Conservation (phyloP, 495 filamentous ascomycete species). For the Evansstolkia leycettana region DNA sequence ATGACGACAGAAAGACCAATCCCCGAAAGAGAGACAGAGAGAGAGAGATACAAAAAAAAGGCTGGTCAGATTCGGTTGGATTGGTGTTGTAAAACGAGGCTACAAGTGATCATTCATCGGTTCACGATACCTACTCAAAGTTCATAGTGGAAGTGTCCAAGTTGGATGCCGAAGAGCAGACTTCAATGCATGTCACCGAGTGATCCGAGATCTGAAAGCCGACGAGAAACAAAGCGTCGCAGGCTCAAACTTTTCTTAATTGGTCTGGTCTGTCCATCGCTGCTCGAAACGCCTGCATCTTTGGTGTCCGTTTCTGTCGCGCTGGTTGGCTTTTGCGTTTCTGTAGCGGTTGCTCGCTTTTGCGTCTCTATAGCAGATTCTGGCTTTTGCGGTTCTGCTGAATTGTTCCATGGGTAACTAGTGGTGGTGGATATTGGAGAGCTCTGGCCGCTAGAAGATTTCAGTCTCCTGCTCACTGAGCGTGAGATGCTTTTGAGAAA, state of each 20-base stretch:
- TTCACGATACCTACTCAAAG: not conserved
- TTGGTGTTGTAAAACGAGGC: too few relatives aligned
- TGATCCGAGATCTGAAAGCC: constrained; percentile 2
- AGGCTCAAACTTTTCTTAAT: constrained; percentile 9
- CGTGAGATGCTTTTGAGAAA: constrained; percentile 23
- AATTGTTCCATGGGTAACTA: constrained; percentile 8
- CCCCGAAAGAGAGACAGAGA: too few relatives aligned
- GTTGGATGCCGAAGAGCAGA: not conserved
- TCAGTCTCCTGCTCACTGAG: constrained; percentile 24
- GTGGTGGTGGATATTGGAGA: constrained; percentile 13
- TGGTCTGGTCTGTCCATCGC: constrained; percentile 1
- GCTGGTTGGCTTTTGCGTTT: not conserved
- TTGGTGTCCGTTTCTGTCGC: not conserved
- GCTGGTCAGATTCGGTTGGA: too few relatives aligned
- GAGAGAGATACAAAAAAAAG: too few relatives aligned
- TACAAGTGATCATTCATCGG: too few relatives aligned
- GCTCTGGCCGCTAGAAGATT: constrained; percentile 19
- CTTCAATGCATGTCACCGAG: constrained; percentile 1
- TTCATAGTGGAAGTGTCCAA: not conserved
- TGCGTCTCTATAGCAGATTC: not conserved
- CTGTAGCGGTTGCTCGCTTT: too few relatives aligned
- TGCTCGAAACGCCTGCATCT: constrained; percentile 1
- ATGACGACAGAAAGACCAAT: too few relatives aligned
- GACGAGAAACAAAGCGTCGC: constrained; percentile 12
- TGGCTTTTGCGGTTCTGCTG: not conserved